Conservation (phyloP, 202 grass and related monocot species). For the Carex sylvatica region DNA sequence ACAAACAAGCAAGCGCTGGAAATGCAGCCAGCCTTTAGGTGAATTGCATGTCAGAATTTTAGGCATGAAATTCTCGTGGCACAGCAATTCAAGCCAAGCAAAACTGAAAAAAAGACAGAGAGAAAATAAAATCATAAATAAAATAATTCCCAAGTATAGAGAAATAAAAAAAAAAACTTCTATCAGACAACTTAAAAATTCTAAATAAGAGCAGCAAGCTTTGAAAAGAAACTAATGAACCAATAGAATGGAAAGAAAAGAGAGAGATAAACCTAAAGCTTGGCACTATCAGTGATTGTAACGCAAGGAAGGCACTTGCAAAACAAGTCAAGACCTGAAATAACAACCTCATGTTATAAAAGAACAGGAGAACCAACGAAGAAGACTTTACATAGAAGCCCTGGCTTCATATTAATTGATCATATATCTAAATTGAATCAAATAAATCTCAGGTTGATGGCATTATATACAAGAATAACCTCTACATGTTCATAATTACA, state of each 20-base stretch:
- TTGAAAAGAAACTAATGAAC: slow-evolving; percentile 18
- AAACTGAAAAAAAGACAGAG: slow-evolving; percentile 41
- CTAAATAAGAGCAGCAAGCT: slow-evolving; percentile 1
- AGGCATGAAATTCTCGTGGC: slow-evolving; percentile 89
- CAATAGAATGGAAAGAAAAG: slow-evolving; percentile 11
- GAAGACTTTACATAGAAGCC: not conserved
- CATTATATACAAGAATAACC: not conserved
- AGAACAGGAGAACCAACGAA: slow-evolving; percentile 6
- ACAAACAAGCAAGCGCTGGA: slow-evolving; percentile 86
- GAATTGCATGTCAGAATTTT: slow-evolving; percentile 77
- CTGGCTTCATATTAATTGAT: not conserved
- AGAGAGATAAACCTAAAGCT: slow-evolving; percentile 61
- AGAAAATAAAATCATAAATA: slow-evolving; percentile 2
- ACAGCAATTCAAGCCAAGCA: slow-evolving; percentile 96
- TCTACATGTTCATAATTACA: not conserved
- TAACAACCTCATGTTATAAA: slow-evolving; percentile 16
- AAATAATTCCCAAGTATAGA: not conserved
- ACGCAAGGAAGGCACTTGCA: slow-evolving; percentile 65
- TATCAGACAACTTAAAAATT: slow-evolving; percentile 1
- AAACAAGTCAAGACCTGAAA: slow-evolving; percentile 82
- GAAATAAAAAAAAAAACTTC: not conserved
- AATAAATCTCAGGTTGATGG: not conserved
- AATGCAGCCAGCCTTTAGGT: slow-evolving; percentile 85
- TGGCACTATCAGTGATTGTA: slow-evolving; percentile 84
- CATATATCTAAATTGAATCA: not conserved